These are phyloP conservation scores for Naganishia vishniacii DNA, from an alignment of 768 basidiomycete genomes.

Conservation along the genomic window DNA sequence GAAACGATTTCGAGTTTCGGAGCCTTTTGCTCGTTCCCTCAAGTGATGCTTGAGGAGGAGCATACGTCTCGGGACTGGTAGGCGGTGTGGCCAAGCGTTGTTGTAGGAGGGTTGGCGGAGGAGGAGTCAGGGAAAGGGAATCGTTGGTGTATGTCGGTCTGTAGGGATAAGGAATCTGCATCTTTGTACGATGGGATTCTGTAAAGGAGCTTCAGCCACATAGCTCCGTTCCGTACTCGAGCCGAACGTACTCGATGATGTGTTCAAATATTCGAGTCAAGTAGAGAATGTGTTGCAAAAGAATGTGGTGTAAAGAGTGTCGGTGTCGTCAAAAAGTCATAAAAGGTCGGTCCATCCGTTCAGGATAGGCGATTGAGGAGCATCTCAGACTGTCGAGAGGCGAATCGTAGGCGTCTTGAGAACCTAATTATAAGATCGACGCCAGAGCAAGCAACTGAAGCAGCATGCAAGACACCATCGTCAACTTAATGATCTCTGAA, in stretches of 20 bases:
- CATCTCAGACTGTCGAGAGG: background rate
- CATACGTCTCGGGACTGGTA: conserved; percentile 5
- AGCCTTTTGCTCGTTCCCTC: background rate
- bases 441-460: too few relatives aligned
- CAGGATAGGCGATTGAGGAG: background rate
- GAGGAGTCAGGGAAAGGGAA: conserved; percentile 10
- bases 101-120: conserved; percentile 1
- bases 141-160: conserved; percentile 15
- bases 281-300: conserved; percentile 16
- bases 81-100: conserved; percentile 13
- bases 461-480: background rate
- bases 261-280: background rate
- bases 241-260: background rate
- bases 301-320: conserved; percentile 20
- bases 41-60: background rate
- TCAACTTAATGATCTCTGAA: background rate
- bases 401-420: background rate
- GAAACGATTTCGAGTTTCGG: conserved; percentile 6
- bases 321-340: background rate
- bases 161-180: conserved; percentile 7
- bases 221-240: background rate
- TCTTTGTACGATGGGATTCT: conserved; percentile 19
- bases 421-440: conserved; percentile 2
- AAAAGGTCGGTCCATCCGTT: conserved; percentile 1
- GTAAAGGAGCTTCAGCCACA: background rate